A percentile compares a stretch with the other conserved stretches of the same genome.
Conservation (phyloP, 108 stramenopile genomes). For the Parmales sp. region DNA sequence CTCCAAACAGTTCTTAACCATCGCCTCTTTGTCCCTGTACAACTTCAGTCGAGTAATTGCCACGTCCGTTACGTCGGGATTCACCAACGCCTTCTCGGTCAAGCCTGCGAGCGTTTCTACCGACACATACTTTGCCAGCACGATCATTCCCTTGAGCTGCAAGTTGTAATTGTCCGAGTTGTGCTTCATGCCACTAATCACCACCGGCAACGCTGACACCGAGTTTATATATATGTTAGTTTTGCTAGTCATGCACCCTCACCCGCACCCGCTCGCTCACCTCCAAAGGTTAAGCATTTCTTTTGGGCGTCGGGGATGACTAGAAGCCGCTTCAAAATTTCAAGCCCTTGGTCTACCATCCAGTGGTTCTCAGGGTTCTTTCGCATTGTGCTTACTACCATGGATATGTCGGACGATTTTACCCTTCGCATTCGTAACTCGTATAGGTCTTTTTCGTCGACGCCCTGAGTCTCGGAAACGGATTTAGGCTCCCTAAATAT, state of each 20-base stretch:
- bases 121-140: neutral
- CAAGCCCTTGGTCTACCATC: neutral
- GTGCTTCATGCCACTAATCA: neutral
- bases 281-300: neutral
- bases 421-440: neutral
- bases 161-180: neutral
- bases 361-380: neutral
- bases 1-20: neutral
- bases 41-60: neutral
- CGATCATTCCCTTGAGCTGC: neutral
- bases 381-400: neutral
- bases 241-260: too few species aligned
- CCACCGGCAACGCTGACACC: neutral
- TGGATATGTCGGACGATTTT: neutral
- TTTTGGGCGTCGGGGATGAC: neutral
- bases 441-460: neutral
- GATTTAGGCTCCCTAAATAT: conserved; percentile 2
- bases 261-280: too few species aligned
- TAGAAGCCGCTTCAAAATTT: neutral
- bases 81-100: neutral
- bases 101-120: neutral
- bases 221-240: too few species aligned
- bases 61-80: neutral
- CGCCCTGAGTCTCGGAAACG: neutral
- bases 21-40: neutral